Conservation (phyloP, 495 filamentous ascomycete genomes). For the Penicillium bovifimosum region DNA sequence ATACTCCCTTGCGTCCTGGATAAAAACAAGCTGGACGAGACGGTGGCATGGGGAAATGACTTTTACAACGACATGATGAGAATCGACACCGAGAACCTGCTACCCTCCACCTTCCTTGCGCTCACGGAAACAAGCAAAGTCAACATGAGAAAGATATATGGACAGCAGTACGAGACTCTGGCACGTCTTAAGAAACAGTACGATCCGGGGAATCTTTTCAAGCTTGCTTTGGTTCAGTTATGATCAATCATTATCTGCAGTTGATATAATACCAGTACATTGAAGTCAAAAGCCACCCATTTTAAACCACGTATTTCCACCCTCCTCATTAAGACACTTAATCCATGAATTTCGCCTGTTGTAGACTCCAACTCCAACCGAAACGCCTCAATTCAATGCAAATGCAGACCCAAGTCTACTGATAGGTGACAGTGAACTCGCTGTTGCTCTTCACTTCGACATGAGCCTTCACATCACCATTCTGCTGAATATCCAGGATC, state of each 20-base stretch:
- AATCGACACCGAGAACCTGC: conserved; percentile 7
- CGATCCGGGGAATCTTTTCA: conserved; percentile 13
- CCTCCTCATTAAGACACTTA: neutral
- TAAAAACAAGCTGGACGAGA: neutral
- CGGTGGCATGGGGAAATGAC: conserved; percentile 4
- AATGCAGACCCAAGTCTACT: conserved; percentile 6
- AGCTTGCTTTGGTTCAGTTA: conserved; percentile 4
- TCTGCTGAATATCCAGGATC: conserved; percentile 50
- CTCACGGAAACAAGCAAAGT: neutral
- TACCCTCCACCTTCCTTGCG: conserved; percentile 6
- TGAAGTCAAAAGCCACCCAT: neutral
- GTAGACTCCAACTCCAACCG: neutral
- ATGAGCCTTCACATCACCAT: conserved; percentile 41
- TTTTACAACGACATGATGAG: conserved; percentile 9
- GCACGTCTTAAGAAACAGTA: conserved; percentile 8
- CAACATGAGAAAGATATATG: conserved; percentile 6
- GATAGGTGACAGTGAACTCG: conserved; percentile 30
- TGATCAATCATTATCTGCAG: neutral
- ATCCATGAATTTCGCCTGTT: neutral
- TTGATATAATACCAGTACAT: neutral
- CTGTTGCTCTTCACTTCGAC: conserved; percentile 37
- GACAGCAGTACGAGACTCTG: conserved; percentile 4
- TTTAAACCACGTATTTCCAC: neutral
- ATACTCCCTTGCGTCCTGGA: conserved; percentile 9
- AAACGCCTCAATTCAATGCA: conserved; percentile 3